Evolutionary conservation across 352 stramenopile species (phyloP), one percentile per base, ranked within the genome.

Genomic region (Phytophthora pseudosyringae): DNA sequence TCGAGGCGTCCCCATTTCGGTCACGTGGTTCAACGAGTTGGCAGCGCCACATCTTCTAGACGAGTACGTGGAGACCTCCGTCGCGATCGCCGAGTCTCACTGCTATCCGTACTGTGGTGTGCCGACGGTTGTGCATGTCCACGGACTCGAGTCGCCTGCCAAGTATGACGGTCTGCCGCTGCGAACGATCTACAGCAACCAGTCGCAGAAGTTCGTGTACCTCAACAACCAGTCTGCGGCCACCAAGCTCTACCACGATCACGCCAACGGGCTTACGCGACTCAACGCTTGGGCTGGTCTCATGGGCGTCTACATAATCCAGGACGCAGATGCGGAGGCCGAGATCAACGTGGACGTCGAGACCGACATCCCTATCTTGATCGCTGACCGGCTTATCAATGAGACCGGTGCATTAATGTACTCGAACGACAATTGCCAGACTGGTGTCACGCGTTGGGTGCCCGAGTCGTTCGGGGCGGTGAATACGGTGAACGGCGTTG

Each of bases 31-130:
- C 54, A 89, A 89, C 40, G 56, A 67, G 41, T 51, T 89, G 21
- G 33, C 51, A 6, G 33, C 41, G 39, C 67, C 66, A 7, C 80
- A 89, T 21, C 36, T 89, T 11, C 62, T 89, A 2, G 49, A 73
- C 29, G 61, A 85, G 7, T 59, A 18, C 0, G 71, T 86, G 18
- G 64, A 89, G 40, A 39, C 50, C 18, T 59, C 61, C 5, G 62
- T 89, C 31, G 71, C 25, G 43, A 68, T 44, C 16, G 26, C 46
- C 35, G 77, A 73, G 46, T 89, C 80, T 5, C 11, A 43, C 0
- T 89, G 80, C 52, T 87, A 80, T 52, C 77, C 77, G 41, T 79
- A 87, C 67, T 89, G 80, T 52, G 80, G 77, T 43, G 71, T 87
- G 25, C 77, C 80, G 2, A 70, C 75, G 21, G 75, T 86, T 36